phyloP scores from a whole-genome alignment of 495 filamentous ascomycete genomes.

The Talaromyces ruber region DNA sequence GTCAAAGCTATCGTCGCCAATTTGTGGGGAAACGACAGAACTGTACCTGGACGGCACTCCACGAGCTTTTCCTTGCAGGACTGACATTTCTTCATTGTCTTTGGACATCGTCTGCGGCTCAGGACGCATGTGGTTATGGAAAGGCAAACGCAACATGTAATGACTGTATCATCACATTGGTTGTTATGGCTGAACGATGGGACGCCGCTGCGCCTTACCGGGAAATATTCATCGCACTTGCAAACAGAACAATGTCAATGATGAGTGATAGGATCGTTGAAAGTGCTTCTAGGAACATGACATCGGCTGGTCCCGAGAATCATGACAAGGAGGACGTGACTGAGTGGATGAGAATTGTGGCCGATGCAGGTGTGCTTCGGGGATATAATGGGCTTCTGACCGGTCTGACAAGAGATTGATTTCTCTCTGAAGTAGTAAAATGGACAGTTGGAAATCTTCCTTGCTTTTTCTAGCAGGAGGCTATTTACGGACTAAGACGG shows the following conservation, averaged over 20 bases:
- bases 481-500: no score
- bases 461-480: no score
- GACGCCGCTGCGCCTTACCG: constrained; percentile 9
- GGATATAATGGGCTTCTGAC: not conserved
- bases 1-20: constrained; percentile 11
- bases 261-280: not conserved
- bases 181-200: constrained; percentile 12
- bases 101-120: constrained; percentile 5
- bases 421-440: no score
- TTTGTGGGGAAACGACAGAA: constrained; percentile 1
- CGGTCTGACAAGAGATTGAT: not conserved
- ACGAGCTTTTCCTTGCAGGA: constrained; percentile 13
- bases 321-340: not conserved
- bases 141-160: constrained; percentile 9
- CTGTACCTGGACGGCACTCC: constrained; percentile 9
- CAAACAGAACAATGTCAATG: not conserved
- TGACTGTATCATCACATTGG: constrained; percentile 10
- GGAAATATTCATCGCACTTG: constrained; percentile 7
- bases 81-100: constrained; percentile 15
- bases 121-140: not conserved
- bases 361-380: not conserved
- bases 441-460: no score
- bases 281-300: not conserved
- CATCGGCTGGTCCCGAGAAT: not conserved
- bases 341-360: not conserved